phyloP scores from a whole-genome alignment of 176 grass and related monocot species.

The Triticum timopheevii region DNA sequence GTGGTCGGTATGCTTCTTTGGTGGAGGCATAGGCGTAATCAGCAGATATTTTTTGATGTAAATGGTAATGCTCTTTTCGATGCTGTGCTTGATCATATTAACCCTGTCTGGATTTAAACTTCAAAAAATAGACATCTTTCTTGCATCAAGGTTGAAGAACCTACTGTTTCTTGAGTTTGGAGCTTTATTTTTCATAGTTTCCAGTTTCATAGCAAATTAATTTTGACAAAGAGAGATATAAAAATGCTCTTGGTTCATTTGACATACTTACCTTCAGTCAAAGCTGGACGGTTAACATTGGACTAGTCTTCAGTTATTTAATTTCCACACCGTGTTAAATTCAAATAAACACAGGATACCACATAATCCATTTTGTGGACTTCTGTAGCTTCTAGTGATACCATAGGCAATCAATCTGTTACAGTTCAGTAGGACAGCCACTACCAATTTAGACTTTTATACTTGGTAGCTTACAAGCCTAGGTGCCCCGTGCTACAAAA shows the following conservation, averaged over 20 bases:
- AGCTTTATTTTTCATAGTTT: background rate
- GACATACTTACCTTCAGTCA: background rate
- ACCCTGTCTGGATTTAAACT: background rate
- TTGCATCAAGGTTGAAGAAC: background rate
- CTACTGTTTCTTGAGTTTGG: background rate
- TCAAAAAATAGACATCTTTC: background rate
- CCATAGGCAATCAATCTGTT: background rate
- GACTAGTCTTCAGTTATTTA: conserved; percentile 8
- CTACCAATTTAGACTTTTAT: background rate
- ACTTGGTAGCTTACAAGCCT: background rate
- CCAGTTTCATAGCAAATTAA: background rate
- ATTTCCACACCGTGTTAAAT: background rate
- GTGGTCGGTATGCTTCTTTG: conserved; percentile 63
- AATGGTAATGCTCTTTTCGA: conserved; percentile 55
- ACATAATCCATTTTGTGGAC: background rate
- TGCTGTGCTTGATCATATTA: background rate
- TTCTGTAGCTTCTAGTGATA: background rate
- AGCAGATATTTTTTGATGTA: conserved; percentile 95
- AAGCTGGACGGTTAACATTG: background rate
- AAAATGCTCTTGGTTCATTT: background rate
- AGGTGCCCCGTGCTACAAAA: background rate
- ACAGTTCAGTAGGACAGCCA: background rate
- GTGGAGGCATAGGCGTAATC: conserved; percentile 79
- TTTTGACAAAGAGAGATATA: background rate
- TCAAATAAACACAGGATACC: background rate